Conservation (phyloP, 352 stramenopile genomes). For the Pythium apleroticum region DNA sequence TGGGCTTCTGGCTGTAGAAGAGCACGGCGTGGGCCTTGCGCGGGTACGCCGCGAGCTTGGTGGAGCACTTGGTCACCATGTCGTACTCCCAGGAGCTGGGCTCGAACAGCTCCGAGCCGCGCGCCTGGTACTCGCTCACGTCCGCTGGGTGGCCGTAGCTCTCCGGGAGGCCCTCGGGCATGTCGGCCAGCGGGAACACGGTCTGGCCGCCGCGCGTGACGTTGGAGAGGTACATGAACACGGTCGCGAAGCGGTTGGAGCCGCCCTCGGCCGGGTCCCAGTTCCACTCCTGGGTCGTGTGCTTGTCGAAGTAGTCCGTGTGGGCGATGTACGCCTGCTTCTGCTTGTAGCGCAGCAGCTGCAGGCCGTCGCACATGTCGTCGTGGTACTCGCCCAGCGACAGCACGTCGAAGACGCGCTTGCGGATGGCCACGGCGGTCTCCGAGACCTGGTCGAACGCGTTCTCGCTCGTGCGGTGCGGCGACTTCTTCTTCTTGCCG, state of each 20-base stretch:
- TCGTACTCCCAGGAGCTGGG: slow-evolving; percentile 65
- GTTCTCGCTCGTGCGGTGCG: slow-evolving; percentile 84
- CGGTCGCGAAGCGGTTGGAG: slow-evolving; percentile 82
- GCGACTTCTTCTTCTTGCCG: slow-evolving; percentile 67
- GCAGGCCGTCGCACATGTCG: slow-evolving; percentile 92
- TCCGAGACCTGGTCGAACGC: slow-evolving; percentile 85
- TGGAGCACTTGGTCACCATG: slow-evolving; percentile 78
- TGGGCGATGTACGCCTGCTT: slow-evolving; percentile 94
- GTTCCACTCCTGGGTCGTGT: slow-evolving; percentile 60
- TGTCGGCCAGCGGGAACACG: slow-evolving; percentile 74
- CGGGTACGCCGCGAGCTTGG: slow-evolving; percentile 75
- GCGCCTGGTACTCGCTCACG: slow-evolving; percentile 39
- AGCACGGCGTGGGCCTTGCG: slow-evolving; percentile 92
- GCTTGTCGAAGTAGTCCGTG: slow-evolving; percentile 90
- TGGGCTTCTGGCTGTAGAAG: slow-evolving; percentile 97
- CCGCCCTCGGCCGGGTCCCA: slow-evolving; percentile 73
- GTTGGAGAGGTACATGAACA: slow-evolving; percentile 86
- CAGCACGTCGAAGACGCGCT: slow-evolving; percentile 89
- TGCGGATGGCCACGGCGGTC: slow-evolving; percentile 70
- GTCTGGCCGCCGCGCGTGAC: slow-evolving; percentile 79
- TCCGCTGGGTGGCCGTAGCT: slow-evolving; percentile 56
- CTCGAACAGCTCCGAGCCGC: slow-evolving; percentile 61
- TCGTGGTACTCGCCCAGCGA: slow-evolving; percentile 90
- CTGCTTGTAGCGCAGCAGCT: slow-evolving; percentile 95
- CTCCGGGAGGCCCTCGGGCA: slow-evolving; percentile 62